Evolutionary conservation across 2,329 filamentous ascomycete genomes (phyloP).

Genomic region (Cordyceps farinosa): DNA sequence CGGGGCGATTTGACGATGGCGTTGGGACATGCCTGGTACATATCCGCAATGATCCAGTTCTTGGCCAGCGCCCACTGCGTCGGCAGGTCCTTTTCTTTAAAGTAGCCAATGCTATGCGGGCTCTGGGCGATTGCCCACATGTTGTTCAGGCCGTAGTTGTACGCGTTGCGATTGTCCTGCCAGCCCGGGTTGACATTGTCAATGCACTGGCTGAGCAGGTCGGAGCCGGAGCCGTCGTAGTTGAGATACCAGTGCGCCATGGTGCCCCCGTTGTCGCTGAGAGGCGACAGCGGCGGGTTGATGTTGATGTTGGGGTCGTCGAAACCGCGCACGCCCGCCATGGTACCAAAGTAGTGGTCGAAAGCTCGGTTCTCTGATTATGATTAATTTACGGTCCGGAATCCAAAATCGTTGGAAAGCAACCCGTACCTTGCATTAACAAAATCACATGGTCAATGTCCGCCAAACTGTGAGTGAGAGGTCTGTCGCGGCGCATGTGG

Average conservation of each 20-base stretch:
- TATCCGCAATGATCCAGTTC: slow-evolving; percentile 52
- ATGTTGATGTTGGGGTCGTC: slow-evolving; percentile 53
- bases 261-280: slow-evolving; percentile 31
- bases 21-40: slow-evolving; percentile 41
- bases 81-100: slow-evolving; percentile 48
- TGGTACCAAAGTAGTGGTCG: slow-evolving; percentile 51
- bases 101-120: slow-evolving; percentile 50
- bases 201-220: slow-evolving; percentile 36
- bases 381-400: background rate
- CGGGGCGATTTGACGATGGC: slow-evolving; percentile 38
- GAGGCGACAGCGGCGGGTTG: slow-evolving; percentile 38
- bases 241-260: slow-evolving; percentile 55
- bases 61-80: slow-evolving; percentile 54
- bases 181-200: slow-evolving; percentile 49
- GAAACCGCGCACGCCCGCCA: slow-evolving; percentile 53
- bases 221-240: slow-evolving; percentile 38
- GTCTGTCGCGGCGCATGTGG: background rate
- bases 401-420: too few species aligned
- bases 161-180: slow-evolving; percentile 47
- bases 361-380: slow-evolving; percentile 34
- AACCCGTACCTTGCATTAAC: slow-evolving; percentile 47
- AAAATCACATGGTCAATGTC: slow-evolving; percentile 56
- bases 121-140: slow-evolving; percentile 53
- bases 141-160: slow-evolving; percentile 49
- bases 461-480: slow-evolving; percentile 1